Evolutionary conservation across 140 eudicot species (phyloP).

Genomic region (Flaveria floridana): DNA sequence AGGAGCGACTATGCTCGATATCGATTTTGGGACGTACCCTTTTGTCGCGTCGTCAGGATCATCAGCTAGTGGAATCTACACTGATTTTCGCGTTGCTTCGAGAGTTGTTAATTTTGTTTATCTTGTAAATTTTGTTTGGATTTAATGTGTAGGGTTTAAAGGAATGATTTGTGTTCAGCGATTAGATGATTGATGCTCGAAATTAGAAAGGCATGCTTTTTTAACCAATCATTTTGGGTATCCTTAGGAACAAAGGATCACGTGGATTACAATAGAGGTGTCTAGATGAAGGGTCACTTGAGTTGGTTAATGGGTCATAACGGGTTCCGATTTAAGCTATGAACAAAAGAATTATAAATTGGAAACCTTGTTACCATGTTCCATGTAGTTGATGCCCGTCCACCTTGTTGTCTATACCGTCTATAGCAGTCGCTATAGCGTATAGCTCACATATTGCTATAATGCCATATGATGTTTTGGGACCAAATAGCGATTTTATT

Average conservation of each 20-base stretch:
- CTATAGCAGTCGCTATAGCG: too few relatives aligned
- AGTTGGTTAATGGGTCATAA: background rate
- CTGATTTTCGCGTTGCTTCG: slow-evolving; percentile 93
- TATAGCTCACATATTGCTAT: too few relatives aligned
- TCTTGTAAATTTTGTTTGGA: background rate
- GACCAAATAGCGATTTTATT: too few relatives aligned
- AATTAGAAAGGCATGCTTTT: background rate
- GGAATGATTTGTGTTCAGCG: background rate
- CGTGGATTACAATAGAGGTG: too few relatives aligned
- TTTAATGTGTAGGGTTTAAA: background rate
- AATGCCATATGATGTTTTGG: too few relatives aligned
- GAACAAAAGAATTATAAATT: too few relatives aligned
- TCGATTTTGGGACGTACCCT: slow-evolving; percentile 95
- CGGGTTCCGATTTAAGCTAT: background rate
- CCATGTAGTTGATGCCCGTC: background rate
- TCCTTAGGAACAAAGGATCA: too few relatives aligned
- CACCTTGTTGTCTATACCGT: too few relatives aligned
- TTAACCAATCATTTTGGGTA: background rate
- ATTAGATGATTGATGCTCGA: background rate
- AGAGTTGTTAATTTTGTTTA: slow-evolving; percentile 57
- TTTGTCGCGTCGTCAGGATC: slow-evolving; percentile 94
- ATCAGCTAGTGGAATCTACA: slow-evolving; percentile 95
- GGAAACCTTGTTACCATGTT: background rate
- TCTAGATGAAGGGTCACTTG: too few relatives aligned
- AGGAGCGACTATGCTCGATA: slow-evolving; percentile 88